Base-by-base conservation (phyloP, 768 basidiomycete genomes). In the Russula sp. region DNA sequence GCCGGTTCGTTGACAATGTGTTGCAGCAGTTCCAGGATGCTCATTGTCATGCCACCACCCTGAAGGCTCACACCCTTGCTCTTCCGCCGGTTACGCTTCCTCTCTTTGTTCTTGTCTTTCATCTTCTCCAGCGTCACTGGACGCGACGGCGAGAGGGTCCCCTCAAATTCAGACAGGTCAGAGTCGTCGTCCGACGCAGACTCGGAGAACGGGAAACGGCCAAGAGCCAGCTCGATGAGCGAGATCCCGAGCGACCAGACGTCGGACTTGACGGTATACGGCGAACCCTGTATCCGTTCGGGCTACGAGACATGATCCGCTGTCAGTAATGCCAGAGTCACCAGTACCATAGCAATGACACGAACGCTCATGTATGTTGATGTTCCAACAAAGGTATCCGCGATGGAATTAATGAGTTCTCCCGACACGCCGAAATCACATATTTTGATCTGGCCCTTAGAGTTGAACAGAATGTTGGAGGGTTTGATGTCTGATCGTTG, bases 381-480 rank as follows among this genome's bases (percentile, higher is more conserved):
- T 14, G 97, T 99, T 34, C 97, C 96, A 44, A 99, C 97, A 72
- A 98, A 99, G 0, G 97, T 98, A 76, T 98, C 95, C 42, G 97
- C 97, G 66, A 98, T 96, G 8, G 93, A 95, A 76, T 98, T 98
- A 77, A 98, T 96, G 70, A 99, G 82, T 74, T 99, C 97, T 39
- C 97, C 97, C 1, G 95, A 98, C 7, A 99, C 97, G 44, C 97
- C 97, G 73, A 98, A 99, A 75, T 99, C 97, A 71, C 96, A 98
- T 59, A 99, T 95, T 78, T 99, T 99, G 82, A 98, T 95, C 69
- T 97, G 87, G 35, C 97, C 97, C 53, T 80, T 79, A 7, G 96
- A 97, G 72, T 98, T 98, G 77, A 82, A 93, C 50, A 98, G 80
- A 66, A 99, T 97, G 71, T 99, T 99, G 13, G 94, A 97, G 34